These are phyloP conservation scores for Macaranga tanarius DNA, from an alignment of 441 rosid genomes.

Conservation along the genomic window DNA sequence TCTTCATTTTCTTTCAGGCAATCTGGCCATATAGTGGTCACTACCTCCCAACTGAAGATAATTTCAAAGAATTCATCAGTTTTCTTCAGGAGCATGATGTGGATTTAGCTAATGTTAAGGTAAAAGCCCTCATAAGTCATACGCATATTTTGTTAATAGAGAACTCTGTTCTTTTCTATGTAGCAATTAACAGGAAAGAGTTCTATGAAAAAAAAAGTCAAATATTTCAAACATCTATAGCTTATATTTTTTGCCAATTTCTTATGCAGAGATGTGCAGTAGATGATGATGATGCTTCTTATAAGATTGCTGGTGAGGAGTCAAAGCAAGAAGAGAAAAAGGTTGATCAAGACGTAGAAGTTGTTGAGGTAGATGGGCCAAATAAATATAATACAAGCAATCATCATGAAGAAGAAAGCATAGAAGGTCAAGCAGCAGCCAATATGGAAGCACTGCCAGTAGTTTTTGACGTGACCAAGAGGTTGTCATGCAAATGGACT, in stretches of 20 bases:
- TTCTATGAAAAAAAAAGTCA: too few species aligned
- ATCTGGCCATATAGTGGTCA: slow-evolving; percentile 60
- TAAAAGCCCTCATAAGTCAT: background rate
- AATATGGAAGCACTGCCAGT: slow-evolving; percentile 27
- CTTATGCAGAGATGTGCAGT: slow-evolving; percentile 53
- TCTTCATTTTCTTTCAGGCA: slow-evolving; percentile 26
- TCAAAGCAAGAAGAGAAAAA: slow-evolving; percentile 20
- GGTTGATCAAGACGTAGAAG: slow-evolving; percentile 12
- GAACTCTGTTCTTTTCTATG: too few species aligned
- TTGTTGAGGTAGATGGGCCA: slow-evolving; percentile 20
- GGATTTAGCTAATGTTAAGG: slow-evolving; percentile 49
- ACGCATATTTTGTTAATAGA: too few species aligned
- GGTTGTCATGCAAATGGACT: slow-evolving; percentile 76
- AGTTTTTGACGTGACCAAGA: slow-evolving; percentile 38
- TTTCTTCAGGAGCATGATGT: slow-evolving; percentile 43
- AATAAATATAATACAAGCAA: slow-evolving; percentile 18
- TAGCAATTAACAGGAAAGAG: too few species aligned
- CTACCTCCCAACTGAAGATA: slow-evolving; percentile 53
- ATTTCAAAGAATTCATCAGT: slow-evolving; percentile 42
- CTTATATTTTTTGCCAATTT: background rate
- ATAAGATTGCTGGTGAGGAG: slow-evolving; percentile 24
- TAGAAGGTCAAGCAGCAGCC: background rate
- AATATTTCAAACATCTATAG: too few species aligned
- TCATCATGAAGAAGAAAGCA: background rate
- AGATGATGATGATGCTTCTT: slow-evolving; percentile 57